Evolutionary conservation across 352 stramenopile species (phyloP).

Genomic region (Phytophthora nicotianae): DNA sequence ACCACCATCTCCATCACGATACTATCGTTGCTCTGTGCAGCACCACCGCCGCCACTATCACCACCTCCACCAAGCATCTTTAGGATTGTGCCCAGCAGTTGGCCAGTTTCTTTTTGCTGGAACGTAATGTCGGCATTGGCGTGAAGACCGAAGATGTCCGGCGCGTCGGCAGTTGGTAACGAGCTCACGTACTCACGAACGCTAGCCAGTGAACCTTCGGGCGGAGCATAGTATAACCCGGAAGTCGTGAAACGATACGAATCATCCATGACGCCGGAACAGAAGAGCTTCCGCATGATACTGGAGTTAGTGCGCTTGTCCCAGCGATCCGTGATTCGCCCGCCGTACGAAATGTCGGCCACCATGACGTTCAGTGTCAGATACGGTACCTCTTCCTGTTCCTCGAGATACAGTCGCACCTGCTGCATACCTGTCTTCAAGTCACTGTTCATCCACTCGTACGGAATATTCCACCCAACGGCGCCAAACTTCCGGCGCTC

Average conservation of each 20-base stretch:
- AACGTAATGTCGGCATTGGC: conserved; percentile 95
- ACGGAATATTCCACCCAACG: conserved; percentile 96
- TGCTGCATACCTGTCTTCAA: conserved; percentile 94
- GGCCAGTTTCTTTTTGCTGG: conserved; percentile 92
- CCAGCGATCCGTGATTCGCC: conserved; percentile 94
- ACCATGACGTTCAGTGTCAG: conserved; percentile 95
- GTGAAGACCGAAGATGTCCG: conserved; percentile 94
- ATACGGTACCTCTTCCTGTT: conserved; percentile 93
- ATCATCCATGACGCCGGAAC: conserved; percentile 82
- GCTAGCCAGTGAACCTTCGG: conserved; percentile 54
- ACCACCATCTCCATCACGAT: conserved; percentile 88
- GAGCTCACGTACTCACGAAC: conserved; percentile 85
- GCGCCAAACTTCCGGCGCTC: conserved; percentile 94
- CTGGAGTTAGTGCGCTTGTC: conserved; percentile 95
- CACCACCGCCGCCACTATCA: conserved; percentile 44
- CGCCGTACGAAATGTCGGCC: conserved; percentile 95
- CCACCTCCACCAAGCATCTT: conserved; percentile 74
- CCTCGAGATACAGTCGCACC: conserved; percentile 92
- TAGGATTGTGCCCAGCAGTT: conserved; percentile 72
- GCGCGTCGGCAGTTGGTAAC: conserved; percentile 85
- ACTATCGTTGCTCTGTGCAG: conserved; percentile 65
- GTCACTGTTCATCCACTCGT: conserved; percentile 97
- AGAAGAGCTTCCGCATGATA: conserved; percentile 94
- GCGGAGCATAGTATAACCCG: conserved; percentile 78
- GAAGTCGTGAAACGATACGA: conserved; percentile 87